phyloP scores from a whole-genome alignment of 306 rosid genomes.

The Casuarina equisetifolia region DNA sequence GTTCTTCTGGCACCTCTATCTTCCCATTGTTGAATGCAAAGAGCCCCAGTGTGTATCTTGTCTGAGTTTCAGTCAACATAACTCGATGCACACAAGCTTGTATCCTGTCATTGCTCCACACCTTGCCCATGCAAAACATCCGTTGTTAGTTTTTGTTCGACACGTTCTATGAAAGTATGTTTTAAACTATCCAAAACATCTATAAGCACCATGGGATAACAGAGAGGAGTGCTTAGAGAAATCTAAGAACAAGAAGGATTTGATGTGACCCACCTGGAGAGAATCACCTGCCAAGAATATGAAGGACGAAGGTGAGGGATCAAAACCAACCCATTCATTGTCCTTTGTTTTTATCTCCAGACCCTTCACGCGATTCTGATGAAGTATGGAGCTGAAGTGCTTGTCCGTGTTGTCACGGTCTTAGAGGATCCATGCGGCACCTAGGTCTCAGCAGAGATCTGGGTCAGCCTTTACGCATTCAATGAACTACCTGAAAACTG shows the following conservation, averaged over 20 bases:
- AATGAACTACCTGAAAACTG: too few relatives aligned
- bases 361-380: constrained; percentile 22
- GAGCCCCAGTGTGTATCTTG: constrained; percentile 4
- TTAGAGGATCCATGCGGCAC: too few relatives aligned
- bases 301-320: constrained; percentile 16
- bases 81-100: constrained; percentile 16
- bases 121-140: neutral
- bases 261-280: constrained; percentile 1
- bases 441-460: too few relatives aligned
- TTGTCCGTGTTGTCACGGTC: too few relatives aligned
- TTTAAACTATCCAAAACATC: too few relatives aligned
- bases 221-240: too few relatives aligned
- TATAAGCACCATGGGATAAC: too few relatives aligned
- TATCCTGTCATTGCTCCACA: constrained; percentile 25
- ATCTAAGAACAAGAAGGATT: too few relatives aligned
- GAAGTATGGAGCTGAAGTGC: constrained; percentile 17
- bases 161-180: too few relatives aligned
- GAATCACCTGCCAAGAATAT: constrained; percentile 15
- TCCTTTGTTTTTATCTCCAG: constrained; percentile 19
- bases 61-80: neutral
- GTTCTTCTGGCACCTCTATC: constrained; percentile 6
- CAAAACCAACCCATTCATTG: constrained; percentile 20
- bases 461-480: too few relatives aligned
- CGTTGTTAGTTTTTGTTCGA: too few relatives aligned
- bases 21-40: constrained; percentile 13